Evolutionary conservation across 768 basidiomycete genomes (phyloP), one percentile per base, ranked within the genome.

Genomic region (Phylloporus arenicola): DNA sequence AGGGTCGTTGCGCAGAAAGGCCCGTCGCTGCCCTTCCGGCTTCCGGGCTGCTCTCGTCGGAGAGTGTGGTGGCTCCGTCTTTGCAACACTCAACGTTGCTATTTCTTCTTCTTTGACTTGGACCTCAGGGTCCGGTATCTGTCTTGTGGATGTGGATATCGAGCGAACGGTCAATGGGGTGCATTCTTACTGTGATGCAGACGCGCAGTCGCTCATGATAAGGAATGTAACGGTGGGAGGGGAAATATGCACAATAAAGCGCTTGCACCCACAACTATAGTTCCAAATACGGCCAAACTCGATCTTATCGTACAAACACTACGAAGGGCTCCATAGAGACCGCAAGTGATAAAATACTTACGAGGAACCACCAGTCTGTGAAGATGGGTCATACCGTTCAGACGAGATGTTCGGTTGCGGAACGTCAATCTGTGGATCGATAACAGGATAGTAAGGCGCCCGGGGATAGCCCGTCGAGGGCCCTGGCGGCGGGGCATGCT

Each of bases 1-100:
- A 12, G 77, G 72, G 62, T 88, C 85, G 3, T 72, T 64, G 47
- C 79, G 76, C 3, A 89, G 67, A 25, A 70, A 52, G 12, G 73
- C 74, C 54, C 77, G 75, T 51, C 81, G 72, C 55, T 83, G 75
- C 42, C 68, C 68, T 54, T 70, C 72, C 1, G 48, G 46, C 38
- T 14, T 55, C 24, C 57, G 68, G 57, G 9, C 42, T 20, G 52
- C 39, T 47, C 52, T 70, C 60, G 37, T 27, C 6, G 61, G 53
- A 7, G 56, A 47, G 16, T 48, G 19, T 4, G 46, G 48, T 9
- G 55, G 42, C n/a, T 50, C 45, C 16, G 52, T 35, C 33, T 37
- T 46, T 16, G 57, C 1, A 54, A 59, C 22, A 43, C 48, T n/a
- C 1, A 48, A 16, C n/a, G 20, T 24, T 3, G 27, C 10, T 9